Evolutionary conservation across 306 rosid genomes (phyloP), one percentile per base, ranked within the genome.

Genomic region (Dalbergia cochinchinensis): DNA sequence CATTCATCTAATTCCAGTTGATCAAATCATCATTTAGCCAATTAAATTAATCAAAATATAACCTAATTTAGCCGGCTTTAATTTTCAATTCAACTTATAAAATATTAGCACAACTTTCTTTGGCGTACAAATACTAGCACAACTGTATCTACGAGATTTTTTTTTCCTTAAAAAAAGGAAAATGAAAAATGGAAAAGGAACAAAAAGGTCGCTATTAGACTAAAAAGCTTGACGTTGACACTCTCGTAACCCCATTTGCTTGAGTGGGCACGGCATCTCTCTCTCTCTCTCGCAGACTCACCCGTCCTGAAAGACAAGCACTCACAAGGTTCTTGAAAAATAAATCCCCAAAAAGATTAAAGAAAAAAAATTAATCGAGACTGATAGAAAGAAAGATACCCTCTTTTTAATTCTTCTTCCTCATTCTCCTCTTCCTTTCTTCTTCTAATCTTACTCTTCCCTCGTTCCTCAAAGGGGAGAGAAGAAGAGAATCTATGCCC

Each of bases 221-320:
- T 63, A 64, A 81, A 87, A 84, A 84, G 90, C 76, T 79, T 76
- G 90, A 87, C 79, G 84, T 6, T 66, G 88, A 84, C 84, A 63
- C 50, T 82, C 14, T 37, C 65, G 72, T 65, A 44, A 33, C 78
- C 76, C 83, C 83, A 84, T 76, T 87, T 85, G 86, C 74, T 70
- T 74, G 9, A 76, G 89, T 89, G 89, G 93, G 79, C 90, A 74
- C 85, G 82, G 93, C 93, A 88, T 88, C 90, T 78, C 55, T 48
- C 84, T 78, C 73, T 7, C 41, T 37, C 41, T 37, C 61, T 54
- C 60, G 11, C 65, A 16, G n/a, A 37, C 67, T 39, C 65, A 15
- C 57, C 68, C 71, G 37, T 39, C 39, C 14, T 73, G 80, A 79
- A 77, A 81, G 83, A 85, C 80, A 82, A 68, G 71, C 85, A 72